phyloP scores from a whole-genome alignment of 2,329 filamentous ascomycete species.

The Fusarium tanahbumbuense region DNA sequence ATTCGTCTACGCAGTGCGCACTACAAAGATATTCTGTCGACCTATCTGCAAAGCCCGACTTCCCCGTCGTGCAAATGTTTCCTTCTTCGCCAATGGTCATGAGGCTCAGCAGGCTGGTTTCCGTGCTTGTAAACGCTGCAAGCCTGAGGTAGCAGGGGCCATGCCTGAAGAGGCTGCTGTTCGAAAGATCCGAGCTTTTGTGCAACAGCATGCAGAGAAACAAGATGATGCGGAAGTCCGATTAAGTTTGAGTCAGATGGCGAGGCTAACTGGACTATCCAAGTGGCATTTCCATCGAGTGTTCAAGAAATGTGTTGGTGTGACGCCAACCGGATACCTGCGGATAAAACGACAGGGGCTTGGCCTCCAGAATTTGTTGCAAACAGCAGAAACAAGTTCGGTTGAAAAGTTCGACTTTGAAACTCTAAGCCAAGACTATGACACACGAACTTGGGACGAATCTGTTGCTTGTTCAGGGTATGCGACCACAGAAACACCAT shows the following conservation, averaged over 20 bases:
- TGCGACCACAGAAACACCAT: conserved; percentile 17
- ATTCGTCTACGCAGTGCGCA: conserved; percentile 59
- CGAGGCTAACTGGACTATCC: conserved; percentile 62
- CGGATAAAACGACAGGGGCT: conserved; percentile 34
- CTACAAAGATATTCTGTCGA: conserved; percentile 67
- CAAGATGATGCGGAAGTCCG: conserved; percentile 16
- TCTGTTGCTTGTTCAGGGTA: conserved; percentile 11
- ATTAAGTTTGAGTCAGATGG: conserved; percentile 59
- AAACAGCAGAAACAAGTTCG: conserved; percentile 21
- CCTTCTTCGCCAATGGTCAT: conserved; percentile 60
- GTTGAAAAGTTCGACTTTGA: conserved; percentile 23
- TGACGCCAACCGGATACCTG: conserved; percentile 57
- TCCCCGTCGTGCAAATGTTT: conserved; percentile 69
- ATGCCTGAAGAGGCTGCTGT: conserved; percentile 60
- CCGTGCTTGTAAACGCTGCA: conserved; percentile 69
- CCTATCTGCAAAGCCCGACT: conserved; percentile 70
- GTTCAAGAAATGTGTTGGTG: conserved; percentile 66
- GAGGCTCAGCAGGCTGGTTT: conserved; percentile 63
- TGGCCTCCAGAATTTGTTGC: neutral
- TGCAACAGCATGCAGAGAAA: conserved; percentile 45
- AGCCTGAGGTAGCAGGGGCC: conserved; percentile 54
- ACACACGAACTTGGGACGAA: conserved; percentile 37
- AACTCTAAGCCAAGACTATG: conserved; percentile 16
- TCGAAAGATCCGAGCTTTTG: conserved; percentile 53
- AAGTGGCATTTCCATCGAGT: conserved; percentile 69